Conservation (phyloP, 176 grass and related monocot genomes). For the Canna indica region DNA sequence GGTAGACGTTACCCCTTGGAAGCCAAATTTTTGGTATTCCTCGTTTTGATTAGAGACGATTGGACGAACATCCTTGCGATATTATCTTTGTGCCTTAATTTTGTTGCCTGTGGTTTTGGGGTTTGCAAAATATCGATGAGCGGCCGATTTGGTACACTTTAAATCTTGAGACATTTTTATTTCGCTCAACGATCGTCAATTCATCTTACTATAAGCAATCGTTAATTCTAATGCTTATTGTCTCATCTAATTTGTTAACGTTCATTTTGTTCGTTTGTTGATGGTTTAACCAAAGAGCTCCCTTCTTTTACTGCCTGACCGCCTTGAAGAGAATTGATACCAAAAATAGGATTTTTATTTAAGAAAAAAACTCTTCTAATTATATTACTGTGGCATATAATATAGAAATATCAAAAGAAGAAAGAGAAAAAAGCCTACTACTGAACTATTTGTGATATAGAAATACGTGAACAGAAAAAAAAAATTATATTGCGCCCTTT, state of each 20-base stretch:
- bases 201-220: background rate
- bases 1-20: background rate
- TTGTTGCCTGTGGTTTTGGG: background rate
- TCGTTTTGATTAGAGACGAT: background rate
- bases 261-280: background rate
- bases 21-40: background rate
- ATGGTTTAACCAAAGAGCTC: background rate
- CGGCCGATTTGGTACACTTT: background rate
- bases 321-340: too few species aligned
- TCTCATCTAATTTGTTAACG: background rate
- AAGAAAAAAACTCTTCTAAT: too few species aligned
- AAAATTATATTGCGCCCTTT: too few species aligned
- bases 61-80: background rate
- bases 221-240: background rate
- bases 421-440: too few species aligned
- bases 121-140: background rate
- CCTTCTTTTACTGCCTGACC: background rate
- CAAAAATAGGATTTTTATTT: too few species aligned
- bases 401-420: too few species aligned
- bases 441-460: too few species aligned
- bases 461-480: too few species aligned
- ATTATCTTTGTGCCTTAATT: background rate
- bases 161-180: background rate
- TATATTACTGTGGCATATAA: too few species aligned
- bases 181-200: background rate